Percentiles rank a stretch among this genome's conserved stretches.
Conservation (phyloP, 1,284 basidiomycete genomes). For the Melampsora americana region DNA sequence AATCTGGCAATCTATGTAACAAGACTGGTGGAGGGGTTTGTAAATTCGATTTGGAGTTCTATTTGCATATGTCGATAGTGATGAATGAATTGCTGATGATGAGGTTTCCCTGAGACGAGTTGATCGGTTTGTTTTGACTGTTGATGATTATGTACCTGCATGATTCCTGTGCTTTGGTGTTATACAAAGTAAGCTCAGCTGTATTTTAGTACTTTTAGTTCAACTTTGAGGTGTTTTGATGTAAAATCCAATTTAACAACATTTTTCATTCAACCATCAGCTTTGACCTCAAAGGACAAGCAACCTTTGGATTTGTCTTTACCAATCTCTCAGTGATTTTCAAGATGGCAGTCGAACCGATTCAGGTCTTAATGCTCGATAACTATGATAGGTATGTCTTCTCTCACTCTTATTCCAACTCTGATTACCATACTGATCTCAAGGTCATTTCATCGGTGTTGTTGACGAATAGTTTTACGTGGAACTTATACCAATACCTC, state of each 20-base stretch:
- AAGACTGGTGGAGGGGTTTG: too few relatives aligned
- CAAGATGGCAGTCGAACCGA: background rate
- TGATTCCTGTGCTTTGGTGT: background rate
- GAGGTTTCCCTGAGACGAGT: too few relatives aligned
- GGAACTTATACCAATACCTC: slow-evolving; percentile 77
- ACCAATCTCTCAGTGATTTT: background rate
- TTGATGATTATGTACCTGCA: background rate
- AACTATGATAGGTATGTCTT: slow-evolving; percentile 34
- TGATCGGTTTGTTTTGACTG: background rate
- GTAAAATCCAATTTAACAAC: too few relatives aligned
- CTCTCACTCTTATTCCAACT: background rate
- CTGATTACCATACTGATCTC: background rate
- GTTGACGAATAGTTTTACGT: slow-evolving; percentile 30
- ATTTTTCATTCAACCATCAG: too few relatives aligned
- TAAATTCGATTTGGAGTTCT: too few relatives aligned
- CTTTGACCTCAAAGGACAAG: too few relatives aligned
- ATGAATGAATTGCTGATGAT: too few relatives aligned
- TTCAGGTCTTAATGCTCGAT: slow-evolving; percentile 24
- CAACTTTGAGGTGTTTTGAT: too few relatives aligned
- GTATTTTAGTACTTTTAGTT: too few relatives aligned
- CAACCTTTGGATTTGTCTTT: background rate
- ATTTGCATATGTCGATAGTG: too few relatives aligned
- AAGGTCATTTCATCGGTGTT: background rate
- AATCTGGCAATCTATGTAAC: too few relatives aligned
- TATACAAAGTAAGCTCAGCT: too few relatives aligned